Base-by-base conservation (phyloP, 2,329 filamentous ascomycete genomes). In the Xylaria sp. region DNA sequence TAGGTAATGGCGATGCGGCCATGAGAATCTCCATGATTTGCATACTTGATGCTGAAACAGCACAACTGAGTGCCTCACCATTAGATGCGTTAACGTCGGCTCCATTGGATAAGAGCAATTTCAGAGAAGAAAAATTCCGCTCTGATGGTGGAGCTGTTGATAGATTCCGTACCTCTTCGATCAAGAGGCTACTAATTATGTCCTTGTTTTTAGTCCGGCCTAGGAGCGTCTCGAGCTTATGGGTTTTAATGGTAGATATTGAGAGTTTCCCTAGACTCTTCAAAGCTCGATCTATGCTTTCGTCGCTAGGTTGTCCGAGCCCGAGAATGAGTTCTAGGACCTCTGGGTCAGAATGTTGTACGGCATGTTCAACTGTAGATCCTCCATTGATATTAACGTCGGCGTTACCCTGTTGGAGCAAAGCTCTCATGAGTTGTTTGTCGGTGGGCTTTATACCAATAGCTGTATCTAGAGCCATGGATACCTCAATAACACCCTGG, bases 21-120 rank as follows among this genome's bases (percentile, higher is more conserved):
- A 89, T 80, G 2, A 89, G 73, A 25, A 86, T 73, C 47, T 87
- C 84, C 10, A 83, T 80, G 7, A 88, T 74, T 4, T 79, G 78
- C 0, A 78, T 74, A 50, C 84, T 79, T 15, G 81, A 81, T 0
- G 80, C 81, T 20, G 80, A 80, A 2, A 89, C 81, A 4, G 86
- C 85, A 60, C 79, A 78, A 59, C 84, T 84, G 0, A 89, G 74
- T 0, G 86, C 81, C 1, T 83, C 81, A 0, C 82, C 85, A 29
- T 86, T 83, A 63, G 82, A 80, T 1, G 81, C 79, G 68, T 89
- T 87, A n/a, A 87, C 78, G 53, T 88, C 83, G 1, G 86, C 87
- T 0, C 86, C 85, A 0, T 82, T 79, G 1, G 80, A 78, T 1
- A 89, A 73, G 0, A 89, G 79, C 0, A 80, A 76, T 61, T 81